Evolutionary conservation across 2,329 filamentous ascomycete genomes (phyloP), one percentile per base, ranked within the genome.

Genomic region (Ophiostoma quercus): DNA sequence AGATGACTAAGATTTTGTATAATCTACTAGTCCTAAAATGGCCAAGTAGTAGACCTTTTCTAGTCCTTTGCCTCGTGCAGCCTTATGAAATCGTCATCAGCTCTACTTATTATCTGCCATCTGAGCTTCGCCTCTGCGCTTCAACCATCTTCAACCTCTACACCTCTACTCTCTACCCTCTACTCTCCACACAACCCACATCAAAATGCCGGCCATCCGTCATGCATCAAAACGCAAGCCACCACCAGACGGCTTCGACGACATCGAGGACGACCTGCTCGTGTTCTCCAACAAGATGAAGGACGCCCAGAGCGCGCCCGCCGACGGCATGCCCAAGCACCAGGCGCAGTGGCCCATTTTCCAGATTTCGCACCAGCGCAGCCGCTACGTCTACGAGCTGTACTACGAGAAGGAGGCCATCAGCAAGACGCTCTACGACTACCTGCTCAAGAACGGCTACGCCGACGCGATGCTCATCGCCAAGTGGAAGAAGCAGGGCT

Each of bases 401-500:
- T 98, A 97, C 83, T 99, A 98, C 81, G 90, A 96, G 79, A 97
- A 97, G 81, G 92, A 97, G 81, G 94, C 94, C 68, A 98, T 99
- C 78, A 91, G 88, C 80, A 94, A 91, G 81, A 84, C 90, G 80
- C 84, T 99, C 25, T 99, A 99, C 80, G 95, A 98, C 75, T 99
- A 92, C 90, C 82, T 98, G 73, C 83, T 99, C 71, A 99, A 99
- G 86, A 97, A 99, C 78, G 89, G 90, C 67, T 98, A 99, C 78
- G 95, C 94, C 5, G 95, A 99, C 80, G 88, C 92, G 65, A 95
- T 94, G 83, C 82, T 99, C 77, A 98, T 99, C 77, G 95, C 95
- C 16, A 99, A 99, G 82, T 99, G 95, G 95, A 99, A 99, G 87
- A 99, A 99, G 83, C 91, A 96, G 77, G 95, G 95, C 19, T 99